These are phyloP conservation scores for Sambucus nigra DNA, from an alignment of 129 eudicot genomes.

Conservation along the genomic window DNA sequence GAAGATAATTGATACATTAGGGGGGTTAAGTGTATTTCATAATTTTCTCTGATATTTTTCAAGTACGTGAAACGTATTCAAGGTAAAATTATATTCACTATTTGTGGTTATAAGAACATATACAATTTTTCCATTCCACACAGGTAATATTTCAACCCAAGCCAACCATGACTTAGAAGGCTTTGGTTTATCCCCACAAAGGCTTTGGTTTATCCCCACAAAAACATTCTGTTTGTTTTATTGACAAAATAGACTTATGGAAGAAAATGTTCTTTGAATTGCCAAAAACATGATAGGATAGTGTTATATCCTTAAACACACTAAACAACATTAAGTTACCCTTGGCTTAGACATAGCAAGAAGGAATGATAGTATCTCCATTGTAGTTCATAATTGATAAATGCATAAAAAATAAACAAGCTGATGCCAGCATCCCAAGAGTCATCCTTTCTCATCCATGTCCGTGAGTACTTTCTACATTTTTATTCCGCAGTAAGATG, in stretches of 20 bases:
- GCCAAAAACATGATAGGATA: conserved; percentile 13
- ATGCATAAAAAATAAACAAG: conserved; percentile 8
- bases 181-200: no score
- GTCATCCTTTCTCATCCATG: conserved; percentile 5
- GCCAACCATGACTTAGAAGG: no score
- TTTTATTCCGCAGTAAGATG: conserved; percentile 11
- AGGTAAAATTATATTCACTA: no score
- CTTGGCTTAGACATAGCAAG: conserved; percentile 13
- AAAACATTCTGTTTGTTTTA: conserved; percentile 25
- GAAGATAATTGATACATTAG: no score
- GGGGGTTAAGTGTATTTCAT: no score
- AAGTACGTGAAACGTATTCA: no score
- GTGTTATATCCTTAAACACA: conserved; percentile 25
- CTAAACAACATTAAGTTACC: conserved; percentile 19
- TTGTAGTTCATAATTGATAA: conserved; percentile 13
- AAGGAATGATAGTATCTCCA: conserved; percentile 22
- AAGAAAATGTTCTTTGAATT: conserved; percentile 11
- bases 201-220: no score
- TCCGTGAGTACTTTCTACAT: conserved; percentile 12
- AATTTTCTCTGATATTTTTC: no score
- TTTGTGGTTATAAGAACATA: no score
- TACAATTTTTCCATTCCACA: no score
- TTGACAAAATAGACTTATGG: conserved; percentile 20
- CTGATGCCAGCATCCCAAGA: conserved; percentile 1
- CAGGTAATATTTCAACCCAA: no score